Evolutionary conservation across 768 basidiomycete genomes (phyloP).

Genomic region (Lactarius sanguifluus): DNA sequence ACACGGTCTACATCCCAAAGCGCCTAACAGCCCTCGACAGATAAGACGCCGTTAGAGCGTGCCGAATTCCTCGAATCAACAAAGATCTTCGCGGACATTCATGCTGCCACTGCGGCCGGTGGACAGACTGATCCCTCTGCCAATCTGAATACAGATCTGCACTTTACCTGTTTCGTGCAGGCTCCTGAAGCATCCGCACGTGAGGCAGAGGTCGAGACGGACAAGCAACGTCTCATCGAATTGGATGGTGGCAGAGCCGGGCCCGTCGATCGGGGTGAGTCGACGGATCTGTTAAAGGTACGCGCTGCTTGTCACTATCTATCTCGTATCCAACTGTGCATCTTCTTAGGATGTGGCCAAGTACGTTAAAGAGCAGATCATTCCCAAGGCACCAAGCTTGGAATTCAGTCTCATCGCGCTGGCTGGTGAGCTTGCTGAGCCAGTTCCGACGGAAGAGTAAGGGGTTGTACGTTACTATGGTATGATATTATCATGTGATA

Average conservation of each 20-base stretch:
- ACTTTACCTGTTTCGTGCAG: constrained; percentile 85
- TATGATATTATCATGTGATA: not conserved
- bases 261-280: constrained; percentile 77
- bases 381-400: constrained; percentile 52
- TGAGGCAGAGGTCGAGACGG: constrained; percentile 30
- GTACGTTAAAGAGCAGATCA: constrained; percentile 58
- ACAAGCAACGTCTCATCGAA: constrained; percentile 61
- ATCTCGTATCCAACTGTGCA: not conserved
- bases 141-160: constrained; percentile 70
- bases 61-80: constrained; percentile 75
- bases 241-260: constrained; percentile 78
- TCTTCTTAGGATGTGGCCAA: constrained; percentile 58
- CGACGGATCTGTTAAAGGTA: constrained; percentile 58
- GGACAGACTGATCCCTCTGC: constrained; percentile 68
- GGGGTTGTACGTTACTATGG: not conserved
- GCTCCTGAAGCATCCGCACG: constrained; percentile 50
- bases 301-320: constrained; percentile 14
- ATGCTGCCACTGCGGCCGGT: constrained; percentile 61
- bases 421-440: constrained; percentile 25
- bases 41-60: constrained; percentile 68
- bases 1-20: not conserved
- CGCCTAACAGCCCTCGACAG: constrained; percentile 37
- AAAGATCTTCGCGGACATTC: constrained; percentile 73
- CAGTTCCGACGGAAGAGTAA: not conserved
- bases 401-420: constrained; percentile 72